Base-by-base conservation (phyloP, 2,329 filamentous ascomycete genomes). In the Sordariomycetes sp. region DNA sequence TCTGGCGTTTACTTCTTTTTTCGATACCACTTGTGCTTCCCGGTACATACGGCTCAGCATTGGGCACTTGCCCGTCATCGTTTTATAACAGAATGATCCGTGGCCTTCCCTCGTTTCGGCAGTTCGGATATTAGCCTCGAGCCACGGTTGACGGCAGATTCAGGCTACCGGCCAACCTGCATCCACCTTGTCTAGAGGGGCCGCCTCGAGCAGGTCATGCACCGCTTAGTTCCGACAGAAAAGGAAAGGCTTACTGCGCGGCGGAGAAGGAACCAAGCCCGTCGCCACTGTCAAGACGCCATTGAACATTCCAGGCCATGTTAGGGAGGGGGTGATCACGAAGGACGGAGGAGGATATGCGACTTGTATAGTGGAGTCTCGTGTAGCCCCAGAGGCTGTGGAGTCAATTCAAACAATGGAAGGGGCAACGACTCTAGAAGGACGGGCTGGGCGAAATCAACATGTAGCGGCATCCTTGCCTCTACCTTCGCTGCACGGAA, bases 1-100 rank as follows among this genome's bases (percentile, higher is more conserved):
- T 35, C 52, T 22, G 55, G 59, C 51, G 56, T 54, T 60, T 57
- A 57, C 35, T 12, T 58, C n/a, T n/a, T 53, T 39, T 17, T 56
- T 57, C 22, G 51, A 58, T 53, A 52, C 55, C 55, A 60, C 57
- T 50, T 50, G 22, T 20, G 22, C 55, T 52, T 55, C 17, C 48
- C 32, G 34, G 54, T 42, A 56, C 48, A 56, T 35, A 56, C 34
- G 45, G 48, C 42, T 56, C 52, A 20, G 55, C 48, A 52, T 56
- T 32, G 45, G 55, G 55, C 22, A 45, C 25, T 52, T 36, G 8
- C 28, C 15, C 48, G 28, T 52, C 35, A 39, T 36, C 22, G 25
- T 24, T 36, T 50, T 56, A 39, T 25, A 48, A 25, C 42, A 56
- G 42, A 50, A 13, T 36, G 55, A 17, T 52, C n/a, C 48, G 32